phyloP scores from a whole-genome alignment of 495 filamentous ascomycete species.

The Rostrohypoxylon terebratum region DNA sequence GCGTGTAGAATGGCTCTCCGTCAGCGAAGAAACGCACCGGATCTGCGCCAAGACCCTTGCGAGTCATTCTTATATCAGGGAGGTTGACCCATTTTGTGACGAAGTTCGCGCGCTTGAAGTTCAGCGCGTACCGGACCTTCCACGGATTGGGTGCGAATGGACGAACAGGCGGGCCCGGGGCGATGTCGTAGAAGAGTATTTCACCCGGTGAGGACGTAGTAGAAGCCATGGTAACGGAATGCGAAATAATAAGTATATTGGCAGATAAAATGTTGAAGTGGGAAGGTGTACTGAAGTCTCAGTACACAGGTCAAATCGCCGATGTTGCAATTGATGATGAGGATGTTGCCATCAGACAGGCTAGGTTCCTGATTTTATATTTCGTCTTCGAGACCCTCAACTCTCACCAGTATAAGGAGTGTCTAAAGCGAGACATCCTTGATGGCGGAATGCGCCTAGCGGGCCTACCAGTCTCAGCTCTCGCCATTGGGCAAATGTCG shows the following conservation, averaged over 20 bases:
- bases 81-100: conserved; percentile 63
- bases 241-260: neutral
- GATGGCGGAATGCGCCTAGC: neutral
- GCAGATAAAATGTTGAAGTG: neutral
- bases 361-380: neutral
- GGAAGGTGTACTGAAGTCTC: neutral
- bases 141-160: conserved; percentile 68
- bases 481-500: neutral
- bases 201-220: neutral
- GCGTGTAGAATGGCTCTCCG: conserved; percentile 68
- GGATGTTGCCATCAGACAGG: conserved; percentile 6
- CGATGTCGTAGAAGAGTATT: conserved; percentile 69
- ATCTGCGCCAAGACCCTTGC: conserved; percentile 57
- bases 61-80: conserved; percentile 61
- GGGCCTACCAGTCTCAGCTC: neutral
- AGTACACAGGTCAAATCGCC: neutral
- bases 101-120: conserved; percentile 68
- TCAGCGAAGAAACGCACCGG: conserved; percentile 66
- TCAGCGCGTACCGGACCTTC: conserved; percentile 70
- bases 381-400: neutral
- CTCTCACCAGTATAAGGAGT: neutral
- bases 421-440: too few relatives aligned
- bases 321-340: neutral
- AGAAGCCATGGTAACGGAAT: neutral
- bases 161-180: conserved; percentile 53